Percentiles rank a stretch among this genome's conserved stretches.
Evolutionary conservation across 257 asterid genomes (phyloP).

Genomic region (Gentiana straminea): DNA sequence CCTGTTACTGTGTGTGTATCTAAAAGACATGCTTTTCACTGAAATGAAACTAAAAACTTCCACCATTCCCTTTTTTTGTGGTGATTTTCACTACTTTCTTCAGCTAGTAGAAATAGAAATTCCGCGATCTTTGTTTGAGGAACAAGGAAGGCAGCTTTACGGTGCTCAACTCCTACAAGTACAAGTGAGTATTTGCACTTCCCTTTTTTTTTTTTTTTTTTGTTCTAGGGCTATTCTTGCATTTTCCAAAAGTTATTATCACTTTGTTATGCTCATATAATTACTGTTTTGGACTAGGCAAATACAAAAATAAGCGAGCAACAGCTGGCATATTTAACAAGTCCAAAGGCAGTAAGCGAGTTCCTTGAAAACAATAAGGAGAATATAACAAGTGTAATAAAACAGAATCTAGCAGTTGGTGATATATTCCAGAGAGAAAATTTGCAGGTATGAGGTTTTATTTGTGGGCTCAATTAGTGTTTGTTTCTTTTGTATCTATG

Average conservation of each 20-base stretch:
- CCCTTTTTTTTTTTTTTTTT: constrained; percentile 2
- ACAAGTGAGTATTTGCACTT: constrained; percentile 41
- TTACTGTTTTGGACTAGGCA: constrained; percentile 36
- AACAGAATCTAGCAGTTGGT: constrained; percentile 93
- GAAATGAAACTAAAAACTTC: background rate
- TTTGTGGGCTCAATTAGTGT: too few relatives aligned
- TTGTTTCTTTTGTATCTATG: too few relatives aligned
- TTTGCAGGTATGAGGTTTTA: constrained; percentile 43
- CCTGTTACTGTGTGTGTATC: background rate
- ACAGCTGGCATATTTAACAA: constrained; percentile 70
- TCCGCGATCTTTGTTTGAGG: constrained; percentile 87
- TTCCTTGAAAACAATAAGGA: constrained; percentile 62
- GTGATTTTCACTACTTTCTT: constrained; percentile 11
- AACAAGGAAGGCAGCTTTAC: constrained; percentile 93
- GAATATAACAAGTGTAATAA: constrained; percentile 57
- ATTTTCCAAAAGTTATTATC: background rate
- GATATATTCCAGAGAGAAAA: constrained; percentile 89
- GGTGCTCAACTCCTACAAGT: constrained; percentile 89
- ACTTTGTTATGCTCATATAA: constrained; percentile 2
- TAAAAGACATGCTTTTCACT: background rate
- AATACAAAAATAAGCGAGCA: constrained; percentile 70
- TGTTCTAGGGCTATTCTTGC: background rate
- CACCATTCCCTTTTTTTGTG: background rate
- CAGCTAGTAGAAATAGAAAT: constrained; percentile 85
- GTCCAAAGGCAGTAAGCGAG: constrained; percentile 82